phyloP scores from a whole-genome alignment of 148 eudicot genomes.

The Pharnaceum exiguum region DNA sequence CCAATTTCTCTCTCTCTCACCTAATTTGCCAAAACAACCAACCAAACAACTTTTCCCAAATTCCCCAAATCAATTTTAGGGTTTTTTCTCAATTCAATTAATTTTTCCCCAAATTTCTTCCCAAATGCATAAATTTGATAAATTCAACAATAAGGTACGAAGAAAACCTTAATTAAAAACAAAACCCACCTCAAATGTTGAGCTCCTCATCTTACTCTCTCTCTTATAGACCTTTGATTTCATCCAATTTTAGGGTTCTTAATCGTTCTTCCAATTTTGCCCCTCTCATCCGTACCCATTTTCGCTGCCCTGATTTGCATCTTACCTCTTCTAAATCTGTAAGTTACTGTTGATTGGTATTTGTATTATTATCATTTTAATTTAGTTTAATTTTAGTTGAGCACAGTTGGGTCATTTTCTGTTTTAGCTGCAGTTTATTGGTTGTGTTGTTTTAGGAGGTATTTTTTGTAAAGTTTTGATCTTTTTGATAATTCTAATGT shows the following conservation, averaged over 20 bases:
- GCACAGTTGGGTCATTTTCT: background rate
- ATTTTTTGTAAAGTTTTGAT: too few relatives aligned
- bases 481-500: too few relatives aligned
- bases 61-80: too few relatives aligned
- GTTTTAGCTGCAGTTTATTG: background rate
- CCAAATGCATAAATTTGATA: conserved; percentile 26
- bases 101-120: too few relatives aligned
- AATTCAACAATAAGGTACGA: conserved; percentile 17
- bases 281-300: conserved; percentile 26
- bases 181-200: conserved; percentile 35
- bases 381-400: background rate
- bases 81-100: too few relatives aligned
- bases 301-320: conserved; percentile 33
- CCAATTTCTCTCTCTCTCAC: too few relatives aligned
- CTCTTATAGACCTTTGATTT: conserved; percentile 33
- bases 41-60: too few relatives aligned
- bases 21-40: too few relatives aligned
- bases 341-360: conserved; percentile 6
- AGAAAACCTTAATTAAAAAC: conserved; percentile 26
- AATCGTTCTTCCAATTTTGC: conserved; percentile 24
- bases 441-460: too few relatives aligned
- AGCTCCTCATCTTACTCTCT: conserved; percentile 48
- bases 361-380: background rate
- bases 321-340: conserved; percentile 30
- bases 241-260: conserved; percentile 39